phyloP scores from a whole-genome alignment of 805 yeast genomes.

The Starmerella apis region DNA sequence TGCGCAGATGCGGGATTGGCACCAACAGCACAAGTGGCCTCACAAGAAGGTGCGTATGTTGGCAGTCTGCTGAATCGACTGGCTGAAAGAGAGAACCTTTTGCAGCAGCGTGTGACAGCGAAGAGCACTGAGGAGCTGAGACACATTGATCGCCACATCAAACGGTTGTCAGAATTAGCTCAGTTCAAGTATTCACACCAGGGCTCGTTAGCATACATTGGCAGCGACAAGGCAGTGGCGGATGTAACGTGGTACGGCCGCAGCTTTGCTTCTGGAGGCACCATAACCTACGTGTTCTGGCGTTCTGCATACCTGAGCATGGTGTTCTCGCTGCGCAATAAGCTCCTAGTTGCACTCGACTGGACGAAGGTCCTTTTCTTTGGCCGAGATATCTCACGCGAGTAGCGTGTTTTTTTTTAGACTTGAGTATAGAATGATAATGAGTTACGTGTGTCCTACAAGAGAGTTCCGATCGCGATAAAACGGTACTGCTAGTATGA shows the following conservation, averaged over 20 bases:
- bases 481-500: too few species aligned
- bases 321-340: constrained; percentile 84
- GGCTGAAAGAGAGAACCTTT: constrained; percentile 32
- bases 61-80: constrained; percentile 57
- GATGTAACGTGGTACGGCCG: constrained; percentile 65
- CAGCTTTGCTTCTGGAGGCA: constrained; percentile 72
- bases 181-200: constrained; percentile 76
- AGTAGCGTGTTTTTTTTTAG: constrained; percentile 34
- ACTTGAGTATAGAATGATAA: not conserved
- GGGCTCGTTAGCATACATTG: constrained; percentile 91
- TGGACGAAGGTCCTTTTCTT: constrained; percentile 81
- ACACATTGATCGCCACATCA: constrained; percentile 28
- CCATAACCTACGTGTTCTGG: constrained; percentile 86
- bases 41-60: constrained; percentile 81
- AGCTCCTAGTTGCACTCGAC: constrained; percentile 72
- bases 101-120: constrained; percentile 28
- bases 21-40: constrained; percentile 96
- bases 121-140: constrained; percentile 19
- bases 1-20: constrained; percentile 83
- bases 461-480: too few species aligned
- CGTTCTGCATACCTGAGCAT: constrained; percentile 85
- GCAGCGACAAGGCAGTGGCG: constrained; percentile 84
- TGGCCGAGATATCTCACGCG: constrained; percentile 91
- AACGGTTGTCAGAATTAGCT: constrained; percentile 31
- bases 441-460: not conserved